phyloP scores from a whole-genome alignment of 2,329 filamentous ascomycete genomes.

The Cladosporium oxysporum region DNA sequence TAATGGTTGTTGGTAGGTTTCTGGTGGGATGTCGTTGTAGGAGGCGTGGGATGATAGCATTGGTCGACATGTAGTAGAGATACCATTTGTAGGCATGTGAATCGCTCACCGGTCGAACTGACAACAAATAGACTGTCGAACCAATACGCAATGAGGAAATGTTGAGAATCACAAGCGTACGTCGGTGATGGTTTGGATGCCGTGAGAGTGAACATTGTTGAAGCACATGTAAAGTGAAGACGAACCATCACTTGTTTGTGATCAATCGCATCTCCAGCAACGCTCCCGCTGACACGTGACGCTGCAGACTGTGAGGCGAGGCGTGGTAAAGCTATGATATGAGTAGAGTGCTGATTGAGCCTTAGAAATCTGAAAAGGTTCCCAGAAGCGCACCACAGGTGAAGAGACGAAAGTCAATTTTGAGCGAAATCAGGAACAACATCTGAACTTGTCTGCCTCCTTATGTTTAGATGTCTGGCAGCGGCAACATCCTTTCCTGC shows the following conservation, averaged over 20 bases:
- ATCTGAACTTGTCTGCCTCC: background rate
- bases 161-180: background rate
- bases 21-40: background rate
- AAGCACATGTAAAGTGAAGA: background rate
- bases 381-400: background rate
- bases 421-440: background rate
- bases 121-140: background rate
- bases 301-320: background rate
- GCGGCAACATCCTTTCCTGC: slow-evolving; percentile 40
- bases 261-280: background rate
- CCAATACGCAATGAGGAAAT: background rate
- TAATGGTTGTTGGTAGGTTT: background rate
- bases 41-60: background rate
- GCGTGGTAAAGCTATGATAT: background rate
- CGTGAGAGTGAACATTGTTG: background rate
- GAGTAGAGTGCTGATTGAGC: background rate
- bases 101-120: background rate
- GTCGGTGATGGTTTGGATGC: background rate
- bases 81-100: background rate
- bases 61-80: background rate
- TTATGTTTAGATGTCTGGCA: slow-evolving; percentile 38
- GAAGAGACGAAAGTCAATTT: background rate
- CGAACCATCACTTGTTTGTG: background rate
- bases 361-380: too few relatives aligned
- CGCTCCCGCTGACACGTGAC: background rate